Evolutionary conservation across 768 basidiomycete species (phyloP), one percentile per base, ranked within the genome.

Genomic region (Russula sp.): DNA sequence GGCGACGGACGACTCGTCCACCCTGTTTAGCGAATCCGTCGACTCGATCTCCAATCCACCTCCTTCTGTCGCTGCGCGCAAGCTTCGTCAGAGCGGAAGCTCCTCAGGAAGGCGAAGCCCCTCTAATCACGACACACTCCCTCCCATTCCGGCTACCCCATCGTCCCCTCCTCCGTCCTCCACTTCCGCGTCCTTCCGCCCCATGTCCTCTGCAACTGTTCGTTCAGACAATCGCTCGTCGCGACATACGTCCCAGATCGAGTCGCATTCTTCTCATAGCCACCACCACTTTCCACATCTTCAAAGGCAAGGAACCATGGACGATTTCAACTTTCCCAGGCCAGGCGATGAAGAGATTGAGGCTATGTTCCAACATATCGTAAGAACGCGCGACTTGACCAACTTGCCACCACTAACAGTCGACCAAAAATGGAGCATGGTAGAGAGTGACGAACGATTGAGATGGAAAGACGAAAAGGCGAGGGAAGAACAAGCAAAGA

Each of bases 391-490:
- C 46, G 88, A 83, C 66, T 72, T 91, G 29, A 80, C 74, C 11
- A 82, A 83, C 29, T 73, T 87, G 32, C 81, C 83, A 9, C 74
- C 79, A 61, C 75, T 91, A 59, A 68, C 82, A 16, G 79, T 90
- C 25, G 88, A 92, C 35, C 90, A 92, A 72, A 98, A 98, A 75
- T 99, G 96, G 95, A 78, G 79, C 65, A 83, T 98, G 70, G 88
- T 99, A 7, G 82, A 87, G 70, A 90, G 84, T 60, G 87, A 90
- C 66, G 88, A 90, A 67, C 86, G 88, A 58, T 78, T 87, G 56
- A 81, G 88, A 46, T 93, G 88, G 86, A 83, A 82, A 67, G 84
- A 87, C 50, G 85, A 86, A 67, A 83, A 81, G 68, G 80, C 77
- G 64, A 79, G 84, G 67, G 82, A 85, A 64, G 83, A 84, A 59